A percentile compares a stretch with the other conserved stretches of the same genome.
phyloP scores from a whole-genome alignment of 371 early-diverging fungal genomes.

The Saksenaea oblongispora region DNA sequence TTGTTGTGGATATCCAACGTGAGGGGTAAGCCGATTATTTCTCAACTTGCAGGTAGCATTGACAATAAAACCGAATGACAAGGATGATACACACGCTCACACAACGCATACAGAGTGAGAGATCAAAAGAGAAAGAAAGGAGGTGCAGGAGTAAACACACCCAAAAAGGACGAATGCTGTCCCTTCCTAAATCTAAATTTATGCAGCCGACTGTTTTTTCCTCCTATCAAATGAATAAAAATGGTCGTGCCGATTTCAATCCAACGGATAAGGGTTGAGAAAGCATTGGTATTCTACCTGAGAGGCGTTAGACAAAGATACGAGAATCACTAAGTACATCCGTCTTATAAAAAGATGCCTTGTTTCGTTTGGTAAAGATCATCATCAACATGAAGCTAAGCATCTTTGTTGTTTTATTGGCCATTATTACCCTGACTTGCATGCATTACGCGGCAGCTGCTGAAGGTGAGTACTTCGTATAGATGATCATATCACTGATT shows the following conservation, averaged over 20 bases:
- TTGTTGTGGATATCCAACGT: slow-evolving; percentile 2
- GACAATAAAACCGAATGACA: slow-evolving; percentile 2
- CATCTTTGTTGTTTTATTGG: not conserved
- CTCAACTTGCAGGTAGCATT: not conserved
- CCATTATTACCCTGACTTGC: slow-evolving; percentile 3
- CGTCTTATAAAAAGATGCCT: not conserved
- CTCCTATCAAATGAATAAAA: not conserved
- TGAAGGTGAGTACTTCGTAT: not conserved
- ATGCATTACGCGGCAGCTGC: not conserved
- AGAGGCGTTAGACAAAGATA: not conserved
- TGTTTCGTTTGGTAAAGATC: not conserved
- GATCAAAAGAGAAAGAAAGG: not conserved
- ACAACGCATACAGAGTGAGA: not conserved
- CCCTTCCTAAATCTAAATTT: slow-evolving; percentile 2
- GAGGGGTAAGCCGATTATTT: not conserved
- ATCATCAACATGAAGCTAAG: not conserved
- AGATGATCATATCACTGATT: not conserved
- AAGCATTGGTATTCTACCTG: not conserved
- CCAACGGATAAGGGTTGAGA: not conserved
- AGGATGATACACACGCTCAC: too few species aligned
- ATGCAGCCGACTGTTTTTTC: not conserved
- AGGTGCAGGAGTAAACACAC: not conserved
- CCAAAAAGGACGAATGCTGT: not conserved
- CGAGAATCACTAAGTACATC: too few species aligned
- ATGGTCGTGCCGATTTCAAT: slow-evolving; percentile 1